Evolutionary conservation across 192 early-diverging fungal species (phyloP).

Genomic region (Dissophora globulifera): DNA sequence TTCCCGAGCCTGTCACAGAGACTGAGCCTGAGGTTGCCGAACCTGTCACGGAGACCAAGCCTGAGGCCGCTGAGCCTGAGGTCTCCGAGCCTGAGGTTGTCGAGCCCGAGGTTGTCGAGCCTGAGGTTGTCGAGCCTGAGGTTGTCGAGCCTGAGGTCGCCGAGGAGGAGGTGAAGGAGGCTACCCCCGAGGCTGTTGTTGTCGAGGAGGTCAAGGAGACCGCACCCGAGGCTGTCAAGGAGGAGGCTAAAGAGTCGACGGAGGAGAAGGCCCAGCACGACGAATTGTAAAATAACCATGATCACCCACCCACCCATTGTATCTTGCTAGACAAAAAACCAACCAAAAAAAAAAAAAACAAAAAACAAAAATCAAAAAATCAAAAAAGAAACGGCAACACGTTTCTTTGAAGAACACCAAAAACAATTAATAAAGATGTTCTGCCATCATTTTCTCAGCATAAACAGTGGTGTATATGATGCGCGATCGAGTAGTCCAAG

Average conservation of each 20-base stretch:
- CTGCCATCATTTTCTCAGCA: too few relatives aligned
- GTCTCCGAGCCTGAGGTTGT: constrained; percentile 12
- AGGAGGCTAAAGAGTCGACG: neutral
- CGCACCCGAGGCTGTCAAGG: constrained; percentile 8
- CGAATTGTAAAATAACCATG: constrained; percentile 48
- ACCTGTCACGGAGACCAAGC: constrained; percentile 10
- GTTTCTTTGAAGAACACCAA: too few relatives aligned
- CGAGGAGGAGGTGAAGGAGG: constrained; percentile 23
- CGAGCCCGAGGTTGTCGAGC: constrained; percentile 8
- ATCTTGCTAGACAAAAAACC: too few relatives aligned
- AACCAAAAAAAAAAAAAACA: neutral
- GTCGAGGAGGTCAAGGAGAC: constrained; percentile 15
- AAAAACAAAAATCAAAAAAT: neutral
- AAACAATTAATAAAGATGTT: too few relatives aligned
- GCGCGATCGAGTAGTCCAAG: too few relatives aligned
- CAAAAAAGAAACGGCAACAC: too few relatives aligned
- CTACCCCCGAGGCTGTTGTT: too few relatives aligned
- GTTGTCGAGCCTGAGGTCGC: constrained; percentile 15
- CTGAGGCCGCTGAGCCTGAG: constrained; percentile 8
- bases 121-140: constrained; percentile 6
- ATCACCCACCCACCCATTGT: too few relatives aligned
- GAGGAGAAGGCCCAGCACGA: constrained; percentile 47
- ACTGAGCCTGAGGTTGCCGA: constrained; percentile 24
- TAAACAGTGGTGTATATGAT: too few relatives aligned
- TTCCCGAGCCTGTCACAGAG: too few relatives aligned